Evolutionary conservation across 768 basidiomycete species (phyloP), one percentile per base, ranked within the genome.

Genomic region (Chalciporus sphaerocephalus): DNA sequence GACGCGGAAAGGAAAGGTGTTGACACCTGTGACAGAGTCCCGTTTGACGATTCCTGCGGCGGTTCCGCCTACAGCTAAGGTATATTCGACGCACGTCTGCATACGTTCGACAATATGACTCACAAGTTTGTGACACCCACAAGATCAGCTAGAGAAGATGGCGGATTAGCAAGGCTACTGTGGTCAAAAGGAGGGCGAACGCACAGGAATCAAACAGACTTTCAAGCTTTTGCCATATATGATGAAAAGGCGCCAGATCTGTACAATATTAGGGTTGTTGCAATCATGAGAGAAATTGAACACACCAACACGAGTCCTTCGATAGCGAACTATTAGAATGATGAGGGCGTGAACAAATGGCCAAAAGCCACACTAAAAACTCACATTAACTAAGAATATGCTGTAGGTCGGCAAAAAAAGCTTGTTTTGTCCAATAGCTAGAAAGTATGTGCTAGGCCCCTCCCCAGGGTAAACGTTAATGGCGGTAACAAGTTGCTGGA

Each of bases 221-320:
- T 2, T 21, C 23, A 41, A 10, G 7, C 38, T 21, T 16, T 40
- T 33, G 27, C 50, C 52, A 32, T 52, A 62, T 32, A 60, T 21
- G 8, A 57, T 27, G 30, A 42, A 62, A 38, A 60, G 48, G 13
- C 57, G 61, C 57, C 57, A 62, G 4, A 60, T 51, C 59, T 56
- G 20, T 18, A 28, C 9, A 6, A 25, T 15, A 1, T 46, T 1
- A 46, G 35, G 30, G 12, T 5, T 10, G 12, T 24, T 25, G 7
- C 9, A 20, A 37, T 0, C 2, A 15, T 24, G 23, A 40, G 4
- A 32, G 2, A n/a, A 33, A 7, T 6, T 10, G 36, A 7, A 55
- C 58, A 5, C 5, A 60, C 59, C 41, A 61, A 47, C n/a, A 62
- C 24, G 6, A 51, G 30, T 1, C 52, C 51, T 27, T 48, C 42